Base-by-base conservation (phyloP, 768 basidiomycete genomes). In the Suillus discolor region DNA sequence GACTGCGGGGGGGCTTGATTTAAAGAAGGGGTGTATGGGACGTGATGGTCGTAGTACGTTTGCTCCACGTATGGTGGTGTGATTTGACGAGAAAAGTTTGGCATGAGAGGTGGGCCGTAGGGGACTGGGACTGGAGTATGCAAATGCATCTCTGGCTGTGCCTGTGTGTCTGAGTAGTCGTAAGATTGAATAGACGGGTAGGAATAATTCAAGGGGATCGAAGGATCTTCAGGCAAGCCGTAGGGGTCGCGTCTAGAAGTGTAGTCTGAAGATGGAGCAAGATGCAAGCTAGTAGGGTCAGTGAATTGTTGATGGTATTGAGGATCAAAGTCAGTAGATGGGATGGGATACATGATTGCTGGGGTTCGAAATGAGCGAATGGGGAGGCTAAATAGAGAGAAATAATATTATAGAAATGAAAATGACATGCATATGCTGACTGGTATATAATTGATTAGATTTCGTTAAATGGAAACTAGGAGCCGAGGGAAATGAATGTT, bases 91-190 rank as follows among this genome's bases (percentile, higher is more conserved):
- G 31, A 31, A 61, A 63, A 23, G 63, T 51, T 42, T 7, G 25
- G 3, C 12, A 39, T 2, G 3, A 60, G 71, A 53, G 42, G 63
- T 61, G 47, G 72, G 61, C 25, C 70, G 68, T 25, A 73, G 45
- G 25, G 68, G 57, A 51, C 66, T 12, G 72, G 75, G 15, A 74
- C 64, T 36, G 77, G 77, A 3, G 76, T 74, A 60, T 78, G 74
- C 13, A 78, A 71, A 51, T 74, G 74, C 3, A 57, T 1, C 25
- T 31, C 31, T 5, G 31, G 31, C 6, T 61, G 51, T 9, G 42
- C 28, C 44, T 62, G 63, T 2, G 47, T 39, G 12, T 61, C 34
- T 4, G 18, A 12, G 25, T 63, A 63, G 62, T 41, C 15, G 62
- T 68, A 66, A 23, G 72, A 23, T 23, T n/a, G 15, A 6, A 62